phyloP scores from a whole-genome alignment of 2,329 filamentous ascomycete species.

The Penicillium concentricum region DNA sequence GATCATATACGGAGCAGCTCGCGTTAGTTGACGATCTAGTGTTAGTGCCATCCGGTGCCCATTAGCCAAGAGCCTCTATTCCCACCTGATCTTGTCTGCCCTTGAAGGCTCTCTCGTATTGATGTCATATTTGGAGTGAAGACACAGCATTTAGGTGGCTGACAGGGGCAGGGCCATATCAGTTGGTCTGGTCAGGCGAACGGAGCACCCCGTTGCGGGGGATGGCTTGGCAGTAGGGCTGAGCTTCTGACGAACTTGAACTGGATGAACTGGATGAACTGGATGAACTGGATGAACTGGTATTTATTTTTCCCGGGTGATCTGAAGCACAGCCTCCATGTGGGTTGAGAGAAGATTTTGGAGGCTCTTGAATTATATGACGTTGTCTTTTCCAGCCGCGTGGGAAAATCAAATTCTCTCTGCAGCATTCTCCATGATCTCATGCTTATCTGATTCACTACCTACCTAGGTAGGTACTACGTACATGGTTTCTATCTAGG shows the following conservation, averaged over 20 bases:
- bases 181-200: conserved; percentile 23
- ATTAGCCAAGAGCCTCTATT: conserved; percentile 1
- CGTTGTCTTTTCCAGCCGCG: background rate
- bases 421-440: background rate
- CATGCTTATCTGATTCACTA: background rate
- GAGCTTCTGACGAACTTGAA: background rate
- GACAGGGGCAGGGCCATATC: conserved; percentile 10
- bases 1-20: conserved; percentile 21
- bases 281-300: no score
- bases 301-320: no score
- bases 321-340: background rate
- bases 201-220: background rate
- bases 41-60: conserved; percentile 17
- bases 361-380: background rate
- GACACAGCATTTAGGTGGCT: background rate
- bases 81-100: conserved; percentile 14
- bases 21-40: conserved; percentile 14
- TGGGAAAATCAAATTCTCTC: background rate
- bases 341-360: background rate
- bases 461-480: no score
- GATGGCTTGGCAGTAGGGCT: conserved; percentile 7
- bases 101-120: background rate
- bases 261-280: background rate
- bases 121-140: conserved; percentile 2
- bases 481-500: no score